Evolutionary conservation across 805 yeast species (phyloP).

Genomic region (Kurtzmaniella fragi): DNA sequence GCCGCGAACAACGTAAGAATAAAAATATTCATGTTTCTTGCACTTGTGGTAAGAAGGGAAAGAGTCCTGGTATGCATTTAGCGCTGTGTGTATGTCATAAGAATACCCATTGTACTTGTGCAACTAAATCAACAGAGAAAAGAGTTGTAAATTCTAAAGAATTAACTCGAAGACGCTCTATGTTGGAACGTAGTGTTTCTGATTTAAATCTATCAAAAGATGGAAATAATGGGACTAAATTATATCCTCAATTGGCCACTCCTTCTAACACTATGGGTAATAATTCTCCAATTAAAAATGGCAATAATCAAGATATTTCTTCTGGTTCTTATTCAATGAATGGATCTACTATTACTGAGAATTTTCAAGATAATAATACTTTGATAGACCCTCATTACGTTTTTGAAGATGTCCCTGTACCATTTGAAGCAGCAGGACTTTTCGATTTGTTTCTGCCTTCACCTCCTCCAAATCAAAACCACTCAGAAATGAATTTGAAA

Average conservation of each 20-base stretch:
- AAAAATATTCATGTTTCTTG: slow-evolving; percentile 68
- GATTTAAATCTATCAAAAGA: slow-evolving; percentile 2
- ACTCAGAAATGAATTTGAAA: neutral
- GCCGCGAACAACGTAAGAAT: slow-evolving; percentile 67
- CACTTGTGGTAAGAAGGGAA: slow-evolving; percentile 57
- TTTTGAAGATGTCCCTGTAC: slow-evolving; percentile 26
- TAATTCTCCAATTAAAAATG: neutral
- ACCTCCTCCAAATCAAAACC: slow-evolving; percentile 4
- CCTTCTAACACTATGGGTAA: slow-evolving; percentile 2
- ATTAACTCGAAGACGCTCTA: slow-evolving; percentile 1
- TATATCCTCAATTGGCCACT: slow-evolving; percentile 5
- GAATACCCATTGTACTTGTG: slow-evolving; percentile 38
- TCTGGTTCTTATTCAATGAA: neutral
- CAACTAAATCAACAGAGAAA: slow-evolving; percentile 8
- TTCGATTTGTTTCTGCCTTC: slow-evolving; percentile 23
- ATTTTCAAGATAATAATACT: neutral
- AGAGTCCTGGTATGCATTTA: slow-evolving; percentile 33
- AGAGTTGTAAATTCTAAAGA: slow-evolving; percentile 1
- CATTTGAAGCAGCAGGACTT: slow-evolving; percentile 27
- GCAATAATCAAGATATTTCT: slow-evolving; percentile 1
- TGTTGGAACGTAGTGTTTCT: slow-evolving; percentile 2
- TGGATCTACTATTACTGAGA: no score
- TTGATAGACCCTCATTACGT: slow-evolving; percentile 12
- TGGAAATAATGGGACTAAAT: neutral
- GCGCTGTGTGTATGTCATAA: slow-evolving; percentile 35